Percentiles rank a stretch among this genome's conserved stretches.
Conservation (phyloP, 768 basidiomycete genomes). For the Auricularia sp. region DNA sequence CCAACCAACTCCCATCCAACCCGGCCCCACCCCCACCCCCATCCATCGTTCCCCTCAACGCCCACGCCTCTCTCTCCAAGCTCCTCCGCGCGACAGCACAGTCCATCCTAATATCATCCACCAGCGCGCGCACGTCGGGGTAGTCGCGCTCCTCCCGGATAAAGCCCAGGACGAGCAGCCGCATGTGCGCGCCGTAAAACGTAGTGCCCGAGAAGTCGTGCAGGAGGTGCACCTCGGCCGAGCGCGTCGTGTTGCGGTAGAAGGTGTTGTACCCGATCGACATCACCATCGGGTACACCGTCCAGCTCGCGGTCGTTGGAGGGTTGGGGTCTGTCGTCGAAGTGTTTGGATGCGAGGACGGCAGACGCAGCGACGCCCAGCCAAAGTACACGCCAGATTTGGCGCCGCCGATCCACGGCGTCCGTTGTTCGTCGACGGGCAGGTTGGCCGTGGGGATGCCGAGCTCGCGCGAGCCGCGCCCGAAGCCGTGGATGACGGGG, state of each 20-base stretch:
- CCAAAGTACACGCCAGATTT: slow-evolving; percentile 22
- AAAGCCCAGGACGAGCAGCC: slow-evolving; percentile 6
- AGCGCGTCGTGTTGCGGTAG: slow-evolving; percentile 20
- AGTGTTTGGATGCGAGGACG: not conserved
- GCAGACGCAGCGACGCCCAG: slow-evolving; percentile 15
- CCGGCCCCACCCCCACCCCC: slow-evolving; percentile 16
- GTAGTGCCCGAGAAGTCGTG: slow-evolving; percentile 17
- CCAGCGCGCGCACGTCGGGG: slow-evolving; percentile 11
- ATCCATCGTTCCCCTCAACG: slow-evolving; percentile 4
- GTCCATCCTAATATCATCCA: slow-evolving; percentile 21
- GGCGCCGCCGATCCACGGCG: slow-evolving; percentile 5
- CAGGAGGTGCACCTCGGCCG: slow-evolving; percentile 22
- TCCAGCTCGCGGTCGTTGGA: slow-evolving; percentile 11
- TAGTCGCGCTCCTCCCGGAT: not conserved
- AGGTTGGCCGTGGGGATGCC: no score
- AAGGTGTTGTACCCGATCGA: slow-evolving; percentile 21
- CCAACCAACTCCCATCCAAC: not conserved
- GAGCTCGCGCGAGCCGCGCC: no score
- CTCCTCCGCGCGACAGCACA: slow-evolving; percentile 22
- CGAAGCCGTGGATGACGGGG: no score
- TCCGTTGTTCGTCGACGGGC: no score
- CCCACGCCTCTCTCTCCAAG: slow-evolving; percentile 21
- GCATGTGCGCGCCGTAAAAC: slow-evolving; percentile 25
- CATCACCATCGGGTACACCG: slow-evolving; percentile 24
- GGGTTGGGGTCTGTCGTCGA: no score